A percentile compares a stretch with the other conserved stretches of the same genome.
Evolutionary conservation across 805 yeast genomes (phyloP).

Genomic region (Vanderwaltozyma tropicalis): DNA sequence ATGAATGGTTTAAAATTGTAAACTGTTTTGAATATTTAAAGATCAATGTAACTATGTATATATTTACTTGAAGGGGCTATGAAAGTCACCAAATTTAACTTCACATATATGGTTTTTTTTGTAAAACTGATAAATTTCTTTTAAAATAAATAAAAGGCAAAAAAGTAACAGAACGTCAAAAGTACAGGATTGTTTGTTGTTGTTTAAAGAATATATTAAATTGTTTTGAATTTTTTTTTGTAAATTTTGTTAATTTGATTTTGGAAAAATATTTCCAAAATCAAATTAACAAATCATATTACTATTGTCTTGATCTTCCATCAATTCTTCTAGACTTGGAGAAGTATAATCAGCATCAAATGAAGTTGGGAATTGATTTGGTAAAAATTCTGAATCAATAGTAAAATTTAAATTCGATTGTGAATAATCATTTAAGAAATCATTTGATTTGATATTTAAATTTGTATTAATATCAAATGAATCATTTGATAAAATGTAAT

Average conservation of each 20-base stretch:
- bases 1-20: too few relatives aligned
- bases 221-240: not conserved
- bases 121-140: not conserved
- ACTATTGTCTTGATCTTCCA: conserved; percentile 26
- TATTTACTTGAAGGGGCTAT: not conserved
- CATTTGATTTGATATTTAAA: not conserved
- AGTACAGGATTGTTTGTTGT: too few relatives aligned
- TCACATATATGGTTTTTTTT: not conserved
- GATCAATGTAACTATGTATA: too few relatives aligned
- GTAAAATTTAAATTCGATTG: not conserved
- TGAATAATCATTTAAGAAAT: not conserved
- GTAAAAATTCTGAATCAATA: not conserved
- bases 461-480: conserved; percentile 1
- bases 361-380: not conserved
- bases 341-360: conserved; percentile 14
- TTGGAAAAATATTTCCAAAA: not conserved
- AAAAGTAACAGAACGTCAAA: not conserved
- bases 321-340: conserved; percentile 26
- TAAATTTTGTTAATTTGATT: not conserved
- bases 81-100: too few relatives aligned
- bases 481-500: conserved; percentile 5
- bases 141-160: too few relatives aligned
- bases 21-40: too few relatives aligned
- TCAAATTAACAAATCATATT: conserved; percentile 1
- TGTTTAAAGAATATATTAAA: not conserved